These are phyloP conservation scores for Silene coronaria DNA, from an alignment of 179 eudicot species.

Conservation along the genomic window DNA sequence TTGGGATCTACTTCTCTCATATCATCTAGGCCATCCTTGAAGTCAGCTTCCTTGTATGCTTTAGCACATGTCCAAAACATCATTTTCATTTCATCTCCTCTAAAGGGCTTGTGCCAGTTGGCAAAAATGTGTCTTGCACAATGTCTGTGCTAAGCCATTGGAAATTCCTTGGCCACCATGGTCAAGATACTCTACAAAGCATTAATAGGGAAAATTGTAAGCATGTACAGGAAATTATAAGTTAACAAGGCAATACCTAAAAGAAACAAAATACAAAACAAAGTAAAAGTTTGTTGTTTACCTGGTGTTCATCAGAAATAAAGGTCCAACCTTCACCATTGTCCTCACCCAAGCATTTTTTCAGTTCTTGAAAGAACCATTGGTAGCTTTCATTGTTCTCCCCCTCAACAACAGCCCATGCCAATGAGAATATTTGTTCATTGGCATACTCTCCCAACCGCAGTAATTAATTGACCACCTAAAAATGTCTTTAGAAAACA, in stretches of 20 bases:
- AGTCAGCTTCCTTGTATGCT: neutral
- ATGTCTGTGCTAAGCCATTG: neutral
- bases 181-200: neutral
- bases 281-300: neutral
- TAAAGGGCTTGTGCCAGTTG: too few relatives aligned
- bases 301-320: neutral
- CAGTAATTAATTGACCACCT: too few relatives aligned
- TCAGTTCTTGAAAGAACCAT: neutral
- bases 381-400: too few relatives aligned
- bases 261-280: neutral
- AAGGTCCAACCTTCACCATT: conserved; percentile 7
- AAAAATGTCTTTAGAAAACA: too few relatives aligned
- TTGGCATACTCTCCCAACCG: too few relatives aligned
- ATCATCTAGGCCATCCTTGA: neutral
- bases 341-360: neutral
- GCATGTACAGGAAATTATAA: too few relatives aligned
- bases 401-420: neutral
- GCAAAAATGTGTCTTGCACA: conserved; percentile 4
- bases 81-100: too few relatives aligned
- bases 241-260: too few relatives aligned
- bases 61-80: too few relatives aligned
- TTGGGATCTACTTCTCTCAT: neutral
- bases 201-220: neutral
- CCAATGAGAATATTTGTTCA: neutral
- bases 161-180: neutral